These are phyloP conservation scores for Fagus sylvatica DNA, from an alignment of 306 rosid genomes.

Conservation along the genomic window DNA sequence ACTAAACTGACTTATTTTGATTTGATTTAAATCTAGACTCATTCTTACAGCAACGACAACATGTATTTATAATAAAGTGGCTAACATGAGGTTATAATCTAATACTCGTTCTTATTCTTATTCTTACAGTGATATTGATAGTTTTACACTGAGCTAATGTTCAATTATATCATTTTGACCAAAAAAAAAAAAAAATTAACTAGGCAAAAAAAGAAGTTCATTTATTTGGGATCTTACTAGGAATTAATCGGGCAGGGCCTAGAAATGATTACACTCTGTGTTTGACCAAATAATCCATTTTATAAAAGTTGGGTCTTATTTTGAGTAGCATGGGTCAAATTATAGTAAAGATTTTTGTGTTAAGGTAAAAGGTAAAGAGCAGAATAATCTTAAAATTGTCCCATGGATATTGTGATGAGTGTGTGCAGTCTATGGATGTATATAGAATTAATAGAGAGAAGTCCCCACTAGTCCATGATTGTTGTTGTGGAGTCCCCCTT, in stretches of 20 bases:
- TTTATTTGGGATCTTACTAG: neutral
- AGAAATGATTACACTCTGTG: neutral
- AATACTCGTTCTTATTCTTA: no score
- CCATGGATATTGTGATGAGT: conserved; percentile 12
- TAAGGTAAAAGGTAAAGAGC: neutral
- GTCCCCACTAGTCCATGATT: conserved; percentile 52
- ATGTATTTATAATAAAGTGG: no score
- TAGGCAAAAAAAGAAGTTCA: neutral
- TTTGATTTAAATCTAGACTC: no score
- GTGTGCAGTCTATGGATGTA: neutral
- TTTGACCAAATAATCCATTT: neutral
- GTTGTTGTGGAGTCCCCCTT: conserved; percentile 29
- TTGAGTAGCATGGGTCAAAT: neutral
- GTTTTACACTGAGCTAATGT: neutral
- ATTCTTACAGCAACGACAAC: neutral
- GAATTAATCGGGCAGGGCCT: neutral
- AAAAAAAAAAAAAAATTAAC: neutral
- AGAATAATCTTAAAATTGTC: neutral
- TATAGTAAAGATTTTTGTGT: neutral
- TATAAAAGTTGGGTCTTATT: neutral
- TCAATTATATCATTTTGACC: neutral
- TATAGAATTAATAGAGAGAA: neutral
- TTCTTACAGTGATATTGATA: neutral
- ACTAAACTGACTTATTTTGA: neutral
- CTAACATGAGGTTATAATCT: no score